These are phyloP conservation scores for Erythrophleum fordii DNA, from an alignment of 306 rosid species.

Conservation along the genomic window DNA sequence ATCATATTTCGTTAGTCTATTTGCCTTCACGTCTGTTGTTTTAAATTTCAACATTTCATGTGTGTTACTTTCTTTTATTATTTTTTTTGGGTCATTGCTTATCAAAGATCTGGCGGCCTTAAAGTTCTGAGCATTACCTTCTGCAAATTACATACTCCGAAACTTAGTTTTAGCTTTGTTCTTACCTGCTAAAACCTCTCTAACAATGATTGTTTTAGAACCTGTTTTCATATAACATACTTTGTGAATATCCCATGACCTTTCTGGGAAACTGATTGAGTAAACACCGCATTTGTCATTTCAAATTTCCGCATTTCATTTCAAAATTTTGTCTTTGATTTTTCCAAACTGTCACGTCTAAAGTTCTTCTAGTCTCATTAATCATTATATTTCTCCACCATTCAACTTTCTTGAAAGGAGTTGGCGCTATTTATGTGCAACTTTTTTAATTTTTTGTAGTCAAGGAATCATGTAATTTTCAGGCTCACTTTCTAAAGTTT, in stretches of 20 bases:
- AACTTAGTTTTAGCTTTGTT: background rate
- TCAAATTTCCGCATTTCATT: background rate
- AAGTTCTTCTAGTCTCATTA: constrained; percentile 3
- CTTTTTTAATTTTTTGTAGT: background rate
- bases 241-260: background rate
- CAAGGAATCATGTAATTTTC: background rate
- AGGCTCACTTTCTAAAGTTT: background rate
- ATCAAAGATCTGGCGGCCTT: background rate
- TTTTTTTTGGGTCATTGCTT: background rate
- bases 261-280: background rate
- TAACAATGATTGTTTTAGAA: background rate
- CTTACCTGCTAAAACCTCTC: background rate
- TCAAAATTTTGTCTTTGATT: background rate
- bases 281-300: background rate
- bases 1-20: background rate
- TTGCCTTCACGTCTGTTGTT: background rate
- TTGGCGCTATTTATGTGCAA: background rate
- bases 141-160: background rate
- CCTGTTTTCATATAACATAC: background rate
- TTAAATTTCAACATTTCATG: background rate
- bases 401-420: background rate
- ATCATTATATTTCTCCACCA: background rate
- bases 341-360: background rate
- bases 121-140: background rate
- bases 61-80: background rate